These are phyloP conservation scores for Termitomyces sp. DNA, from an alignment of 768 basidiomycete species.

Conservation along the genomic window DNA sequence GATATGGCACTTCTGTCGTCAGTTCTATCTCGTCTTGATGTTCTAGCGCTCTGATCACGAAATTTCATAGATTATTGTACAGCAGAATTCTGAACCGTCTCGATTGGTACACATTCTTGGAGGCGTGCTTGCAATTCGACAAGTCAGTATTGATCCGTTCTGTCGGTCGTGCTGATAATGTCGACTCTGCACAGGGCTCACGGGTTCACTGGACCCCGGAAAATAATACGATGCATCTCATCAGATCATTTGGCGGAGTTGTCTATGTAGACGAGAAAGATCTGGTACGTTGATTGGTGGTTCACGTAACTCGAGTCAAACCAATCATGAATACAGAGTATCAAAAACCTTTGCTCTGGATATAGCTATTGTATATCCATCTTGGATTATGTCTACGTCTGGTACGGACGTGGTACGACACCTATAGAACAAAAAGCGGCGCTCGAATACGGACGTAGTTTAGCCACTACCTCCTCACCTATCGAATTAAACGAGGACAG, in stretches of 20 bases:
- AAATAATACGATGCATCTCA: conserved; percentile 78
- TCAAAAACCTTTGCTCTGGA: conserved; percentile 75
- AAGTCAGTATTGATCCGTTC: conserved; percentile 37
- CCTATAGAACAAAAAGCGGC: conserved; percentile 57
- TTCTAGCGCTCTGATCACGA: not conserved
- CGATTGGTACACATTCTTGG: conserved; percentile 63
- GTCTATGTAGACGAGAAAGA: conserved; percentile 70
- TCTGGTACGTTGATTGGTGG: conserved; percentile 36
- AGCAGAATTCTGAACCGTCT: conserved; percentile 59
- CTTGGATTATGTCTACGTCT: conserved; percentile 67
- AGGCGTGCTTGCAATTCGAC: conserved; percentile 65
- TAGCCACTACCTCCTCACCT: conserved; percentile 34
- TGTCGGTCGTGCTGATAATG: not conserved
- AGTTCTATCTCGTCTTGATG: conserved; percentile 17
- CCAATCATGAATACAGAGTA: conserved; percentile 28
- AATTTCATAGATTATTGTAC: conserved; percentile 32
- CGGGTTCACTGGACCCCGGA: conserved; percentile 72
- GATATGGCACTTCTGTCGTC: conserved; percentile 65
- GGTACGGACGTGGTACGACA: conserved; percentile 73
- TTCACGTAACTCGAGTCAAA: conserved; percentile 1
- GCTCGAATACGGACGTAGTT: conserved; percentile 46
- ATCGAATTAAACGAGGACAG: conserved; percentile 62
- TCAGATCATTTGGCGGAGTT: conserved; percentile 45
- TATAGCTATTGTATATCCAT: conserved; percentile 77
- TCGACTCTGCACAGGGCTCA: conserved; percentile 42